phyloP scores from a whole-genome alignment of 345 rosid species.

The Sonneratia alba region DNA sequence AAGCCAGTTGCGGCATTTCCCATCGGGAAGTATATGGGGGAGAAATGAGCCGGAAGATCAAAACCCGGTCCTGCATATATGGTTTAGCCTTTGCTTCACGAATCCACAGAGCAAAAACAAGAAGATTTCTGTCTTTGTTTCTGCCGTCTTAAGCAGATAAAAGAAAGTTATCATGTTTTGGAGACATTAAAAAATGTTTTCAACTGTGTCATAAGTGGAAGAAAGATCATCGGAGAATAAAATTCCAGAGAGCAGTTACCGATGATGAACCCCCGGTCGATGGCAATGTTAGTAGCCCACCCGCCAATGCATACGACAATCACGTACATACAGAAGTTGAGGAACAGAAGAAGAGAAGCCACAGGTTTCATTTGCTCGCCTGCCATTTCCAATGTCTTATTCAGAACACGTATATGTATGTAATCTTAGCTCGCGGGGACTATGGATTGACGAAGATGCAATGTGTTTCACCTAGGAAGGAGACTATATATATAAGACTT shows the following conservation, averaged over 20 bases:
- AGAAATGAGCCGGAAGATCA: conserved; percentile 79
- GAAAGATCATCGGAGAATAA: too few species aligned
- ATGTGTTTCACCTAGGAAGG: not conserved
- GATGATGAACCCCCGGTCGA: conserved; percentile 67
- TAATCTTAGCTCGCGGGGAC: not conserved
- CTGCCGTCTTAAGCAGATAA: too few species aligned
- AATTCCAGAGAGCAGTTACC: conserved; percentile 27
- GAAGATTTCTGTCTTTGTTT: too few species aligned
- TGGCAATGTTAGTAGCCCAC: conserved; percentile 79
- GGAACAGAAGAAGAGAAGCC: conserved; percentile 48
- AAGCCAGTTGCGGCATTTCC: conserved; percentile 96
- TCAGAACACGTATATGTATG: not conserved
- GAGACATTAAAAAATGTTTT: too few species aligned
- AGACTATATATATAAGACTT: not conserved
- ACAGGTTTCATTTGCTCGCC: conserved; percentile 37
- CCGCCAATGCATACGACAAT: conserved; percentile 67
- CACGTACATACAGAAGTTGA: conserved; percentile 70
- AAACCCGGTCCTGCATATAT: conserved; percentile 49
- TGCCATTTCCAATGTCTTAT: conserved; percentile 27
- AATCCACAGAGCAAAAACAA: too few species aligned
- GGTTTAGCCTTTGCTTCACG: not conserved
- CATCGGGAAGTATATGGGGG: conserved; percentile 87
- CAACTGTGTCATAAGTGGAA: too few species aligned
- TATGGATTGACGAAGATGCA: too few species aligned
- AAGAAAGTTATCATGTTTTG: too few species aligned